phyloP scores from a whole-genome alignment of 768 basidiomycete genomes.

The Pulveroboletus sp. region DNA sequence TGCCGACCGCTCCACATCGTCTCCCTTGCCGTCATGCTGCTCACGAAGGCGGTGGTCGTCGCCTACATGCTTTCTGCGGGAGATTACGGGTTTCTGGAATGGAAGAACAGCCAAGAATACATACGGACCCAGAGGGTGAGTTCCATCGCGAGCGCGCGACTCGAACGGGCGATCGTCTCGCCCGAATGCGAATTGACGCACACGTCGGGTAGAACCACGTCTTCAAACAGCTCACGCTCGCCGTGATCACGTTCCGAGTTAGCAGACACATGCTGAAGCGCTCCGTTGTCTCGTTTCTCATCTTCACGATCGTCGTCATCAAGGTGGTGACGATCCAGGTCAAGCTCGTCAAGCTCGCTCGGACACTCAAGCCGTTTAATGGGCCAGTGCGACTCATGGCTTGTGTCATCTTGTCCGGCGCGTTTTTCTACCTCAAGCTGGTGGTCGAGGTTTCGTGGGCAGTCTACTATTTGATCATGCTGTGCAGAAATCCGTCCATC shows the following conservation, averaged over 20 bases:
- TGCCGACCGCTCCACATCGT: conserved; percentile 11
- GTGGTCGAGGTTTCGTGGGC: conserved; percentile 27
- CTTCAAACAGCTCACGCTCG: conserved; percentile 22
- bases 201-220: conserved; percentile 13
- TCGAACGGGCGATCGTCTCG: neutral
- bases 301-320: conserved; percentile 29
- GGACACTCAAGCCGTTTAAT: conserved; percentile 23
- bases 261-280: conserved; percentile 27
- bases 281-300: conserved; percentile 26
- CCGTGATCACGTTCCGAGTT: conserved; percentile 26
- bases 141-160: neutral
- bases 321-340: conserved; percentile 27
- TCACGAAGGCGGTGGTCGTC: conserved; percentile 18
- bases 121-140: conserved; percentile 19
- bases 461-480: conserved; percentile 22
- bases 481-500: conserved; percentile 26
- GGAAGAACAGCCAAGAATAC: conserved; percentile 19
- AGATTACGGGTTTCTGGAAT: conserved; percentile 11
- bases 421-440: conserved; percentile 27
- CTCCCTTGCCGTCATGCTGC: conserved; percentile 14
- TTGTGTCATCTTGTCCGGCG: conserved; percentile 21
- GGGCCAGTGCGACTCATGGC: conserved; percentile 23
- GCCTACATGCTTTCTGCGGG: conserved; percentile 20
- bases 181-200: neutral
- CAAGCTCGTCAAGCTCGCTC: conserved; percentile 27